Base-by-base conservation (phyloP, 116 monocot species). In the Cymodocea nodosa region DNA sequence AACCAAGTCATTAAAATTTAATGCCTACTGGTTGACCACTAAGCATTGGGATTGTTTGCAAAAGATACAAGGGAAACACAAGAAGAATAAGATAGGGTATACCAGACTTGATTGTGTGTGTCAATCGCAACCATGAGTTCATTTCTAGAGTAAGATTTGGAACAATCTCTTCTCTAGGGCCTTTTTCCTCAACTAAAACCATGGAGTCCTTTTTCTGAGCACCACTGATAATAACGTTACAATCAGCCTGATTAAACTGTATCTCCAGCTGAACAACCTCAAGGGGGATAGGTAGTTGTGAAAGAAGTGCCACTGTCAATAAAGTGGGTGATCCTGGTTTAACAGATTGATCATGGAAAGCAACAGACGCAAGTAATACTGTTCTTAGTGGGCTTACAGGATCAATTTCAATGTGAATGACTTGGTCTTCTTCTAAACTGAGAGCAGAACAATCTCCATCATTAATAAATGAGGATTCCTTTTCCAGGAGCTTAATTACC, bases 271-370 rank as follows among this genome's bases (percentile, higher is more conserved):
- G 76, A 66, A 86, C 79, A 55, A 99, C 50, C 72, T 83, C 82
- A 59, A 89, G 62, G 9, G 89, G 79, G 73, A 23, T 69, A 6
- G 99, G 92, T 18, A 99, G 75, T 75, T 86, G 92, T 53, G 99
- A 86, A 17, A 84, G 60, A 73, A 99, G 80, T 52, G 89, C 86
- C 70, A 99, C 60, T 35, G 89, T 92, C 14, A 99, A 51, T 59
- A 66, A 65, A 4, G 86, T 59, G 35, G 89, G 66, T 5, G 53
- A 52, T 56, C 81, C 83, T 51, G 92, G 92, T 71, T 92, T 99
- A 48, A 89, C 80, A 56, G 84, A 63, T 74, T 89, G 84, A n/a
- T 86, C 83, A 78, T 89, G 92, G 78, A 99, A 99, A 55, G 89
- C 81, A 65, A 85, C 89, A 60, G 75, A 82, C 17, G 86, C 89